A percentile compares a stretch with the other conserved stretches of the same genome.
These are phyloP conservation scores for Phoma sp. DNA, from an alignment of 2,329 filamentous ascomycete genomes.

Conservation along the genomic window DNA sequence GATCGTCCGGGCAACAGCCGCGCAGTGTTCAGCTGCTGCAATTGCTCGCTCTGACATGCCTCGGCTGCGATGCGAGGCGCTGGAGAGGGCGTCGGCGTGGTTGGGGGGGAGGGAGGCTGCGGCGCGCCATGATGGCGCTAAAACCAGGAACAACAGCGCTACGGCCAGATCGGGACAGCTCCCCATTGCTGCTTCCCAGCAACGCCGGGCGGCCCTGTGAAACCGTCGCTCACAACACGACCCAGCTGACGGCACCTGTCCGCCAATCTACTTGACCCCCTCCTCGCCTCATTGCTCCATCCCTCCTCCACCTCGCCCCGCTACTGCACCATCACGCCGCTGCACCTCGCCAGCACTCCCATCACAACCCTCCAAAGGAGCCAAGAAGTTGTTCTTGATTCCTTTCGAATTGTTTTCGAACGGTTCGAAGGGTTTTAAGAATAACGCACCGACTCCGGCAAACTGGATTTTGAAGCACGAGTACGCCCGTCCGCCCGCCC, in stretches of 20 bases:
- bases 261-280: slow-evolving; percentile 45
- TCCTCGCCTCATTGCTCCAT: slow-evolving; percentile 40
- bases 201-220: slow-evolving; percentile 25
- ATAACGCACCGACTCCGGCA: slow-evolving; percentile 81
- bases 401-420: slow-evolving; percentile 64
- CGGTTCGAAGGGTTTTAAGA: slow-evolving; percentile 70
- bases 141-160: slow-evolving; percentile 26
- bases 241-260: slow-evolving; percentile 33
- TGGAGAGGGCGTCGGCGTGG: slow-evolving; percentile 10
- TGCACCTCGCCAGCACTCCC: slow-evolving; percentile 31
- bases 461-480: slow-evolving; percentile 99
- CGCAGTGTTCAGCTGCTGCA: slow-evolving; percentile 18
- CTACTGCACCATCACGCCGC: slow-evolving; percentile 44
- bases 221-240: slow-evolving; percentile 37
- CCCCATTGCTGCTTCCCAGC: slow-evolving; percentile 21
- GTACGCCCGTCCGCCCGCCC: slow-evolving; percentile 58
- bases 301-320: slow-evolving; percentile 46
- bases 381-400: slow-evolving; percentile 66
- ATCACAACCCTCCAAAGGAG: slow-evolving; percentile 43
- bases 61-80: slow-evolving; percentile 27
- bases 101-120: slow-evolving; percentile 31
- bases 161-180: slow-evolving; percentile 33
- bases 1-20: slow-evolving; percentile 37
- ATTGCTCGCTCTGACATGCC: slow-evolving; percentile 29
- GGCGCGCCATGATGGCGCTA: slow-evolving; percentile 27